Percentiles rank a stretch among this genome's conserved stretches.
These are phyloP conservation scores for Backusella australiensis DNA, from an alignment of 192 early-diverging fungal genomes.

Conservation along the genomic window DNA sequence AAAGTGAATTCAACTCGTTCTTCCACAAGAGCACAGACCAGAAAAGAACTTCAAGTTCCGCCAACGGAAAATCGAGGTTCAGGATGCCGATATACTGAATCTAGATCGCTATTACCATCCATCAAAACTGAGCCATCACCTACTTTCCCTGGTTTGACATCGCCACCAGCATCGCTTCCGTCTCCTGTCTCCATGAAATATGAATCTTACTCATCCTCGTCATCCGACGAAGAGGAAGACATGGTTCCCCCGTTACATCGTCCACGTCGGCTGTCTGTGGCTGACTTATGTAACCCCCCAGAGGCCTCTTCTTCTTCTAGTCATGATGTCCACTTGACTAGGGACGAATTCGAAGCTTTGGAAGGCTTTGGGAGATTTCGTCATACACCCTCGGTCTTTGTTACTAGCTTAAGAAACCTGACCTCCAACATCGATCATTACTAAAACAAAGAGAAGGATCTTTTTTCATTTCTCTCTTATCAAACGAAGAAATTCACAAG, in stretches of 20 bases:
- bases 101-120: background rate
- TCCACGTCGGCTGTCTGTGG: conserved; percentile 16
- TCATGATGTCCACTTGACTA: conserved; percentile 17
- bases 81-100: background rate
- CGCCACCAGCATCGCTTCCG: background rate
- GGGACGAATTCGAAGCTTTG: conserved; percentile 37
- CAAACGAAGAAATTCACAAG: background rate
- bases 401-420: background rate
- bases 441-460: background rate
- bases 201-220: background rate
- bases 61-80: background rate
- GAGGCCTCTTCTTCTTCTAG: background rate
- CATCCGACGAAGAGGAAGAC: background rate
- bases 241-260: background rate
- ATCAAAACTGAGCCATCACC: background rate
- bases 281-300: conserved; percentile 31
- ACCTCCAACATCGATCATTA: background rate
- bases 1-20: background rate
- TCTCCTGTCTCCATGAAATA: background rate
- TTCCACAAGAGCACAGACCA: conserved; percentile 3
- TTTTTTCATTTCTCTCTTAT: background rate
- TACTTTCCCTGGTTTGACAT: background rate
- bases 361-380: conserved; percentile 33
- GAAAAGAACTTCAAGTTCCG: background rate
- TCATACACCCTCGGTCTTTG: conserved; percentile 7